phyloP scores from a whole-genome alignment of 108 stramenopile genomes.

The Pseudonitzschia multiseries region DNA sequence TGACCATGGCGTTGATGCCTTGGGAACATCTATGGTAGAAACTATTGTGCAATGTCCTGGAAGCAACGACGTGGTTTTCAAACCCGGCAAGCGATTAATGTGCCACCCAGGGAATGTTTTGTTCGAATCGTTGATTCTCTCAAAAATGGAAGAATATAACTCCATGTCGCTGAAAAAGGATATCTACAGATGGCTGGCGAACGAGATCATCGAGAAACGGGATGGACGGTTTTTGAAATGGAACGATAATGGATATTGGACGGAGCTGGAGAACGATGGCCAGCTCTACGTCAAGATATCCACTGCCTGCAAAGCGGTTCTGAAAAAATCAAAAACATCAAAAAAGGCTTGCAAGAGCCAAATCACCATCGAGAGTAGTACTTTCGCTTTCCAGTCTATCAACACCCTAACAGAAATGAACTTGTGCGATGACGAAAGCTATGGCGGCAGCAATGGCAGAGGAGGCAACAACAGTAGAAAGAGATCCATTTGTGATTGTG shows the following conservation, averaged over 20 bases:
- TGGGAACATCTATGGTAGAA: neutral
- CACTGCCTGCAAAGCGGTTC: neutral
- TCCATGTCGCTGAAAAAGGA: neutral
- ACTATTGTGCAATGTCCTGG: conserved; percentile 7
- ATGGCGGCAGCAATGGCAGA: neutral
- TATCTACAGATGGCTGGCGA: conserved; percentile 1
- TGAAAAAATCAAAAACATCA: neutral
- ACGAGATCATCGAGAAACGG: neutral
- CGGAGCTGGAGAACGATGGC: neutral
- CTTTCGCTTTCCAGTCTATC: neutral
- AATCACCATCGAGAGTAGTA: neutral
- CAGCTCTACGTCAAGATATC: conserved; percentile 6
- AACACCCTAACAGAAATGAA: neutral
- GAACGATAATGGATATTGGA: conserved; percentile 8
- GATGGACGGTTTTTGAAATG: conserved; percentile 13
- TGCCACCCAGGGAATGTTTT: conserved; percentile 10
- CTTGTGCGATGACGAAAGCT: neutral
- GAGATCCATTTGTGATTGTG: neutral
- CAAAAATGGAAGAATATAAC: neutral
- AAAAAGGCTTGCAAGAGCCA: neutral
- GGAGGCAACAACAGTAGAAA: neutral
- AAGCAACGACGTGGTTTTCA: conserved; percentile 3
- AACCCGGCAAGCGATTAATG: neutral
- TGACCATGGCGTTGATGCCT: neutral
- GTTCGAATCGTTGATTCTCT: conserved; percentile 3